These are phyloP conservation scores for Aspergillus asperescens DNA, from an alignment of 495 filamentous ascomycete genomes.

Conservation along the genomic window DNA sequence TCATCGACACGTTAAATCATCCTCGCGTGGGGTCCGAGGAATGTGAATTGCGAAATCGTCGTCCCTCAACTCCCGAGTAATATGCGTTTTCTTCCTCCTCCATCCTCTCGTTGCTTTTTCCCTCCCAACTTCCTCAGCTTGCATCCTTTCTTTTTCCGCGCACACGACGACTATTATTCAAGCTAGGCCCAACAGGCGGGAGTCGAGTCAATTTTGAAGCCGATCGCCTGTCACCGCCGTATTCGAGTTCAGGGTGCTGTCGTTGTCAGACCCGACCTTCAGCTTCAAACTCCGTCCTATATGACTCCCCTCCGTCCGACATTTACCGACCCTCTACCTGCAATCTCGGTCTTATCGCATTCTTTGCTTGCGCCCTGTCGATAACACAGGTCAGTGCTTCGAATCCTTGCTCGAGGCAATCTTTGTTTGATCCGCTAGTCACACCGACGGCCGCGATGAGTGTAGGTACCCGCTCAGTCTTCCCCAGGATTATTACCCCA, in stretches of 20 bases:
- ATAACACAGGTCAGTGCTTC: slow-evolving; percentile 3
- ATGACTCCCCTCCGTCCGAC: slow-evolving; percentile 7
- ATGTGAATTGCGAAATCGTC: not conserved
- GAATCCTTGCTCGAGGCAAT: not conserved
- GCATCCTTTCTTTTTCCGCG: slow-evolving; percentile 10
- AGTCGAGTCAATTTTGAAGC: slow-evolving; percentile 3
- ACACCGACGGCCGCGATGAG: slow-evolving; percentile 5
- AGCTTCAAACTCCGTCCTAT: not conserved
- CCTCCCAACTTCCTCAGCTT: not conserved
- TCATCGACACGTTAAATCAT: not conserved
- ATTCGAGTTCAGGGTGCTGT: not conserved
- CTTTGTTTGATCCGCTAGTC: not conserved
- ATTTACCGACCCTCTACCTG: not conserved
- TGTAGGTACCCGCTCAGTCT: slow-evolving; percentile 10
- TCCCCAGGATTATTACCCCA: not conserved
- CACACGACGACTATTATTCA: slow-evolving; percentile 1
- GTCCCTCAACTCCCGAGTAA: not conserved
- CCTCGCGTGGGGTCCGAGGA: slow-evolving; percentile 13
- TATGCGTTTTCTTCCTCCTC: not conserved
- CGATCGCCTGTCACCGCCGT: slow-evolving; percentile 1
- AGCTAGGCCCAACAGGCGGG: slow-evolving; percentile 4
- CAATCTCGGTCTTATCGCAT: not conserved
- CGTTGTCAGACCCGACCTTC: slow-evolving; percentile 2
- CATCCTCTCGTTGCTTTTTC: slow-evolving; percentile 6
- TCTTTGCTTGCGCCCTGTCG: not conserved